Evolutionary conservation across 805 yeast species (phyloP).

Genomic region (Saccharomycopsis schoenii): DNA sequence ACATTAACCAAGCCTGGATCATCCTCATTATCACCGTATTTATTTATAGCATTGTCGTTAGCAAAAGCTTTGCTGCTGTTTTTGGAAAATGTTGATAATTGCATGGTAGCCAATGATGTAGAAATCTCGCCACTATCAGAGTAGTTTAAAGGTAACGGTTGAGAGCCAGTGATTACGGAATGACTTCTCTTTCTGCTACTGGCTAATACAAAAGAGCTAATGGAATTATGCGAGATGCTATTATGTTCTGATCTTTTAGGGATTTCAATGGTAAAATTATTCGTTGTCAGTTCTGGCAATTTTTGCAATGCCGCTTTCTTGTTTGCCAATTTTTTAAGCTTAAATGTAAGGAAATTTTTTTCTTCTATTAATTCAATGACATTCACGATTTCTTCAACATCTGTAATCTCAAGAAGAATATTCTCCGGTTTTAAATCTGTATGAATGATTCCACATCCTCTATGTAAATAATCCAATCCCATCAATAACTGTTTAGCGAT

Average conservation of each 20-base stretch:
- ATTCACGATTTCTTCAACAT: slow-evolving; percentile 40
- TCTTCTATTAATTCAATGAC: slow-evolving; percentile 28
- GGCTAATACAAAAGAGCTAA: background rate
- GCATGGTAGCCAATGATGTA: slow-evolving; percentile 13
- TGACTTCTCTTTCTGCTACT: slow-evolving; percentile 5
- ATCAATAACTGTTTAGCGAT: slow-evolving; percentile 45
- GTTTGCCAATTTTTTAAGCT: slow-evolving; percentile 20
- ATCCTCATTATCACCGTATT: slow-evolving; percentile 1
- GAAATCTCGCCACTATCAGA: slow-evolving; percentile 4
- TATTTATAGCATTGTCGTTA: background rate
- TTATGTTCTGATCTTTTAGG: slow-evolving; percentile 3
- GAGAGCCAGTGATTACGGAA: slow-evolving; percentile 71
- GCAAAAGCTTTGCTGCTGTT: background rate
- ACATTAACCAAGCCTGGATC: background rate
- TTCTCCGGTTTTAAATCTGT: slow-evolving; percentile 75
- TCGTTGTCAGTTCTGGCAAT: background rate
- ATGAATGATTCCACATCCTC: slow-evolving; percentile 57
- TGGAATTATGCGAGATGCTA: background rate
- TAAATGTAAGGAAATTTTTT: slow-evolving; percentile 1
- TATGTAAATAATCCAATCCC: slow-evolving; percentile 49
- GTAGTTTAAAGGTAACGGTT: slow-evolving; percentile 66
- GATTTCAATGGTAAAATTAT: background rate
- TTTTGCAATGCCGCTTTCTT: slow-evolving; percentile 12
- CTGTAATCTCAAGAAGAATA: slow-evolving; percentile 43
- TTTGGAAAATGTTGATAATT: background rate